These are phyloP conservation scores for Alternaria brassicicola DNA, from an alignment of 2,329 filamentous ascomycete genomes.

Conservation along the genomic window DNA sequence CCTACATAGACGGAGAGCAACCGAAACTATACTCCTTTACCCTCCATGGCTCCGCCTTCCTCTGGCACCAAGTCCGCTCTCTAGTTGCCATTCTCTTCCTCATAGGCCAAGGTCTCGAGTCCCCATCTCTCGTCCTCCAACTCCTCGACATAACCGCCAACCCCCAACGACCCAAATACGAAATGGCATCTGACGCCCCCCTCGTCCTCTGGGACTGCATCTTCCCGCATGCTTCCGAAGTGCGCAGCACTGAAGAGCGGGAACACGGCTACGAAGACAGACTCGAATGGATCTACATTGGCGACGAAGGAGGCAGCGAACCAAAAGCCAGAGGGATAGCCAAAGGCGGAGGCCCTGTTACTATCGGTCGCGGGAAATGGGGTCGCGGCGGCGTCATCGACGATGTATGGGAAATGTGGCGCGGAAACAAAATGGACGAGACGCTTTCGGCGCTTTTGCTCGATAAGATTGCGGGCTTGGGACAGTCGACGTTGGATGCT, in stretches of 20 bases:
- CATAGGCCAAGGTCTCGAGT: constrained; percentile 85
- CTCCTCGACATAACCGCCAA: constrained; percentile 75
- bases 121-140: constrained; percentile 71
- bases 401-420: constrained; percentile 83
- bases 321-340: constrained; percentile 41
- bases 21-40: constrained; percentile 84
- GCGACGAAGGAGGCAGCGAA: constrained; percentile 65
- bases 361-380: constrained; percentile 41
- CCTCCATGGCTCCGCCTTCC: constrained; percentile 86
- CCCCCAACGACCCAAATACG: constrained; percentile 81
- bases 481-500: constrained; percentile 35
- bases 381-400: constrained; percentile 45
- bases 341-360: constrained; percentile 19
- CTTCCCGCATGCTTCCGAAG: constrained; percentile 65
- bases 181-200: constrained; percentile 88
- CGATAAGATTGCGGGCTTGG: constrained; percentile 60
- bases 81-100: constrained; percentile 94
- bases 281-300: constrained; percentile 79
- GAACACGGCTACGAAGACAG: constrained; percentile 60
- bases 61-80: constrained; percentile 98
- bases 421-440: constrained; percentile 87
- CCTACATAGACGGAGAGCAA: constrained; percentile 1
- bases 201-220: constrained; percentile 96
- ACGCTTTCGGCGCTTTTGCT: constrained; percentile 77
- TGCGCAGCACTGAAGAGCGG: constrained; percentile 47